Evolutionary conservation across 2,329 filamentous ascomycete species (phyloP).

Genomic region (Phoma herbarum): DNA sequence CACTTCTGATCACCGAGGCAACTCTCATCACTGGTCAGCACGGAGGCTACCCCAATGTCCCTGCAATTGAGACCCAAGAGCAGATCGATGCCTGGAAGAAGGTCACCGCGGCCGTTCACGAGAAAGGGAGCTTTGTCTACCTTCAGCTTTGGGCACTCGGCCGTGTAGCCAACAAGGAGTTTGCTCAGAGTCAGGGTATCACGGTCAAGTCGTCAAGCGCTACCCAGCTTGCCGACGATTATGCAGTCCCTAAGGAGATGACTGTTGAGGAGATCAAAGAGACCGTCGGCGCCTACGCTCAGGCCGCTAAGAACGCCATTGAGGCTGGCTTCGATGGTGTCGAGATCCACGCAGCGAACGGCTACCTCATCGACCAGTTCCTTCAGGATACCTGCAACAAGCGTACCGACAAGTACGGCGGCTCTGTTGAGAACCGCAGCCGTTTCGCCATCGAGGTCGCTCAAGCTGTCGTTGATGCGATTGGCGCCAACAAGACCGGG

Average conservation of each 20-base stretch:
- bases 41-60: constrained; percentile 61
- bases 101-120: constrained; percentile 69
- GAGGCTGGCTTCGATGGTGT: constrained; percentile 69
- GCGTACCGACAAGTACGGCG: constrained; percentile 60
- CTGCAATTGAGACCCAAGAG: constrained; percentile 63
- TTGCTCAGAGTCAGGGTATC: constrained; percentile 49
- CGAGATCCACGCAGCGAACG: constrained; percentile 66
- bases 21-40: constrained; percentile 60
- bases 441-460: constrained; percentile 64
- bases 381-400: constrained; percentile 66
- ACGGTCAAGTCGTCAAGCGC: constrained; percentile 47
- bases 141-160: constrained; percentile 70
- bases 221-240: constrained; percentile 53
- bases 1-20: constrained; percentile 67
- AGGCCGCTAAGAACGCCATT: constrained; percentile 57
- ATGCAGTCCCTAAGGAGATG: constrained; percentile 51
- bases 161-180: constrained; percentile 58
- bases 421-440: constrained; percentile 61
- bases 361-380: constrained; percentile 74
- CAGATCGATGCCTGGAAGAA: constrained; percentile 66
- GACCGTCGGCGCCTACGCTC: constrained; percentile 51
- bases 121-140: constrained; percentile 68
- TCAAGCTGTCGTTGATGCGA: constrained; percentile 58
- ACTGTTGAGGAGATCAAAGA: constrained; percentile 52
- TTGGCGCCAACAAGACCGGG: constrained; percentile 66